Base-by-base conservation (phyloP, 2,329 filamentous ascomycete species). In the Bipolaris zeicola region DNA sequence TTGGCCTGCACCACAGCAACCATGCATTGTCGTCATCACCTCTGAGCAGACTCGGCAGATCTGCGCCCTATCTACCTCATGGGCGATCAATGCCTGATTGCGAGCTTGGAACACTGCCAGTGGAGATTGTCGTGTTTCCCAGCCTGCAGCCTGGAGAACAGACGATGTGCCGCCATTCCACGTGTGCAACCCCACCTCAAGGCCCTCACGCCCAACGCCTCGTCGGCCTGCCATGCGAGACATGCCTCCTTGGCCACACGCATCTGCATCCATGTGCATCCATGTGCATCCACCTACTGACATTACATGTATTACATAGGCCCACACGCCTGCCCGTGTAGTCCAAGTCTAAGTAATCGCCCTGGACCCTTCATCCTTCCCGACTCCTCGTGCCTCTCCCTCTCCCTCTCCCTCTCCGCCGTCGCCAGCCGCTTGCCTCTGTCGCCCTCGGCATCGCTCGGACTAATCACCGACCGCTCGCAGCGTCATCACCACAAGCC, bases 201-300 rank as follows among this genome's bases (percentile, higher is more conserved):
- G 14, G 55, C 37, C 62, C 50, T 43, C 63, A 57, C 59, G 14
- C 54, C 37, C 44, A 54, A 54, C 57, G 64, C 61, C 59, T 60
- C 58, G 65, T 67, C 64, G 60, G 59, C 44, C 46, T 64, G 59
- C 55, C 64, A 69, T 71, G 68, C 69, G 66, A 71, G 71, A 74
- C 70, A 74, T 71, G 45, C 39, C 58, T 52, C 60, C 67, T 71
- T 70, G 67, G 61, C 61, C 61, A 55, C 57, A 46, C 57, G 54
- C 55, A 57, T 28, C 26, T 28, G 26, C 26, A 28, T 28, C 26
- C 26, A 8, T 28, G 7, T 26, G 24, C 24, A 26, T 28, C 7
- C 26, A 8, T 28, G 7, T 8, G 6, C 6, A 6, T 28, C 24
- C 24, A 7, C 6, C 24, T 3, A 20, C 20, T 3, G 20, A 20